phyloP scores from a whole-genome alignment of 164 flowering plant species.

The Tetrastigma voinierianum region DNA sequence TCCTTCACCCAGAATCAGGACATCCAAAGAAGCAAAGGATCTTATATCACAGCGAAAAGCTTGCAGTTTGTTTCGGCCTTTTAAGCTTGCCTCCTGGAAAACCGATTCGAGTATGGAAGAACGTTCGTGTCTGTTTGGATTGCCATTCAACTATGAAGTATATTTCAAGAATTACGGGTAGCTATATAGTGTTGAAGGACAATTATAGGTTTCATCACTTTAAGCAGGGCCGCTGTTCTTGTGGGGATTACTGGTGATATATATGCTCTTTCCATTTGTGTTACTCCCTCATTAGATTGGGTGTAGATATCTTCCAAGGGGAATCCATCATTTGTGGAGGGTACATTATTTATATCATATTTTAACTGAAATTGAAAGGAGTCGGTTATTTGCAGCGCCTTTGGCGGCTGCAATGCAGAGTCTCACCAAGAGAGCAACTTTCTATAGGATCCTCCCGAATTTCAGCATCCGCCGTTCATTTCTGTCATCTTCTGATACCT shows the following conservation, averaged over 20 bases:
- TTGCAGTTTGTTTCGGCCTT: slow-evolving; percentile 29
- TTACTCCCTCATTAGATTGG: too few species aligned
- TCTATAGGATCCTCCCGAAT: not conserved
- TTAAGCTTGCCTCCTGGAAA: slow-evolving; percentile 13
- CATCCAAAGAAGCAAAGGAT: slow-evolving; percentile 10
- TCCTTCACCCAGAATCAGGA: slow-evolving; percentile 7
- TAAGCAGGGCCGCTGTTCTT: slow-evolving; percentile 25
- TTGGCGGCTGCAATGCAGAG: slow-evolving; percentile 1
- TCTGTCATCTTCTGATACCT: slow-evolving; percentile 26
- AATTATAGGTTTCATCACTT: slow-evolving; percentile 27
- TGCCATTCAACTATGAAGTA: slow-evolving; percentile 25
- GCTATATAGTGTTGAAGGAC: slow-evolving; percentile 22
- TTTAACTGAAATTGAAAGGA: too few species aligned
- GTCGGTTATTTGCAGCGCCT: too few species aligned
- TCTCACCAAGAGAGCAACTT: slow-evolving; percentile 10
- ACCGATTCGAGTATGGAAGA: slow-evolving; percentile 26
- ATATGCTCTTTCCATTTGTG: not conserved
- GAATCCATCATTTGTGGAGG: too few species aligned
- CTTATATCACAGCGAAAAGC: slow-evolving; percentile 24
- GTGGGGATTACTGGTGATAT: slow-evolving; percentile 27
- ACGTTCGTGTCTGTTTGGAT: slow-evolving; percentile 21
- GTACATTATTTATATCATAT: too few species aligned
- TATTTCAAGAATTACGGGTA: slow-evolving; percentile 10
- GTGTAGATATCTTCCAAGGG: too few species aligned
- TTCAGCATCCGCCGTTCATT: slow-evolving; percentile 16